Base-by-base conservation (phyloP, 176 grass and related monocot species). In the Oryza officinalis region DNA sequence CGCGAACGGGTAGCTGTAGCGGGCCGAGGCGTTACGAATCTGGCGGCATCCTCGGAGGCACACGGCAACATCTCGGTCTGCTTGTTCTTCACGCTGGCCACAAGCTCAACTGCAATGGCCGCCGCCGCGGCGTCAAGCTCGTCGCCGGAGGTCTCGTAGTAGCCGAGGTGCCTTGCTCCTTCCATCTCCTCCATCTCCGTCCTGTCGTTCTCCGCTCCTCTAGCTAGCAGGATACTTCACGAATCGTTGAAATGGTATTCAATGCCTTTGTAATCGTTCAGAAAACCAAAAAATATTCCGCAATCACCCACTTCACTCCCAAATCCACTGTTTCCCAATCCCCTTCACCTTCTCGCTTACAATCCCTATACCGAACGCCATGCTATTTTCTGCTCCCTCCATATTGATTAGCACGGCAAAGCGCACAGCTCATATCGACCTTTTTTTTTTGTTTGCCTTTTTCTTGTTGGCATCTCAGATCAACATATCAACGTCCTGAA, bases 391-490 rank as follows among this genome's bases (percentile, higher is more conserved):
- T 49, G 25, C 25, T 63, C 79, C 30, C 41, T 67, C 30, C 65
- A 4, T 49, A 46, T 82, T 78, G 25, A 72, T 67, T 59, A 59
- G 14, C 12, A 27, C 44, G 45, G 79, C 64, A 71, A 28, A 67
- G 83, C 72, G 20, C 59, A 77, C 83, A 73, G 31, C 52, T 81
- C 52, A 71, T 50, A 38, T 45, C 82, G 10, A 6, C 72, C 41
- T 31, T 77, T 80, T 79, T 63, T 28, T 13, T 41, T 35, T 33
- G 14, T 14, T 33, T 26, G n/a, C 46, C n/a, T n/a, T n/a, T 77
- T 54, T 80, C 10, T 75, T 69, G 81, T 61, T 37, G 71, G 61
- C 71, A 46, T 47, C 27, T 15, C 31, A 13, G 26, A 72, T 65
- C 54, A 15, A 15, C 27, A 26, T 33, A 72, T 73, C 52, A 14